Evolutionary conservation across 768 basidiomycete genomes (phyloP).

Genomic region (Pleurotus salmoneostramineus): DNA sequence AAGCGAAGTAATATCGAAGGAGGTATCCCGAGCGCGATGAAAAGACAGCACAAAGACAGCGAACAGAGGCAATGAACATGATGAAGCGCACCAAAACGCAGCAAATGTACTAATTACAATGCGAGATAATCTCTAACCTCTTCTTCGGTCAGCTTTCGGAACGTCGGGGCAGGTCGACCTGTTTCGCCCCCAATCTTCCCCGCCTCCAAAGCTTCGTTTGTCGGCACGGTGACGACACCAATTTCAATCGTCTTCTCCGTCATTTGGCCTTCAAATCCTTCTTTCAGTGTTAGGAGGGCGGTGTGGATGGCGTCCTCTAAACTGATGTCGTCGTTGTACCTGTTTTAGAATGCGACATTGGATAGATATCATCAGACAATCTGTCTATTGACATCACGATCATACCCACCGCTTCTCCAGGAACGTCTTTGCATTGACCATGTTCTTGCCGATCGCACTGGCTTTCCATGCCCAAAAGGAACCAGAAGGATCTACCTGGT

Average conservation of each 20-base stretch:
- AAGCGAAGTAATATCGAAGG: neutral
- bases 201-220: conserved; percentile 61
- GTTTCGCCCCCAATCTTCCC: conserved; percentile 67
- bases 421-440: conserved; percentile 99
- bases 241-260: conserved; percentile 99
- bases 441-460: conserved; percentile 99
- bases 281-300: conserved; percentile 94
- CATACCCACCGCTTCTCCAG: conserved; percentile 88
- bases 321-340: conserved; percentile 99
- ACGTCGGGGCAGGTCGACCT: conserved; percentile 77
- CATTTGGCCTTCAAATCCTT: conserved; percentile 99
- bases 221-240: conserved; percentile 90
- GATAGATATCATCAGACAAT: conserved; percentile 15
- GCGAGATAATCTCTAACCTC: conserved; percentile 96
- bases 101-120: conserved; percentile 40
- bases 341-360: conserved; percentile 29
- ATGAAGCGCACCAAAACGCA: conserved; percentile 10
- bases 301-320: conserved; percentile 99
- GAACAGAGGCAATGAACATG: conserved; percentile 12
- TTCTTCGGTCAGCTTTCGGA: conserved; percentile 93
- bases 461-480: conserved; percentile 99
- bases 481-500: conserved; percentile 98
- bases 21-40: neutral
- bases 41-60: conserved; percentile 18
- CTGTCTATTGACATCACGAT: conserved; percentile 13